Base-by-base conservation (phyloP, 2,329 filamentous ascomycete genomes). In the Phialophora macrospora region DNA sequence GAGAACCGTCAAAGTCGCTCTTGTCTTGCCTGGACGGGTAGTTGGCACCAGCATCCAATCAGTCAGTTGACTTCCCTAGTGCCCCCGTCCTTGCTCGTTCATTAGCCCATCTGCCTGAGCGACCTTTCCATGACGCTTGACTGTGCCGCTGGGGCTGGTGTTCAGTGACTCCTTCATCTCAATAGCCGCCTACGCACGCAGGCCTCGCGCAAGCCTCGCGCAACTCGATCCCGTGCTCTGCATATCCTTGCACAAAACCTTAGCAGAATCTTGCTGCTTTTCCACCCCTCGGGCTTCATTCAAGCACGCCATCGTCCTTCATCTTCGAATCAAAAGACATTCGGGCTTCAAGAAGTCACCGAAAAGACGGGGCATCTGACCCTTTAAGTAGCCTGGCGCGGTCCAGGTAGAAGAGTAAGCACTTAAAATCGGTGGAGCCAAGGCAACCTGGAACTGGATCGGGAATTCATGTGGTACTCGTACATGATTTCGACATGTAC, bases 331-430 rank as follows among this genome's bases (percentile, higher is more conserved):
- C 58, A 60, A 44, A 52, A 22, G 20, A 26, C 30, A 26, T 17
- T 54, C 58, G 58, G 58, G 58, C 58, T 60, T 60, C 48, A 60
- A 17, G 11, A 60, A 46, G 58, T 60, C 58, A 28, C 58, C 58
- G 58, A 60, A 52, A 26, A 11, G 48, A 60, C 17, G 58, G 58
- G 30, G 46, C 28, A 20, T 26, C 46, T 60, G 49, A 48, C 46
- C 7, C 58, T 52, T 60, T 54, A 60, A 60, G 58, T 60, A 60
- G 24, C 57, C 51, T 60, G 26, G 30, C 17, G 11, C n/a, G 48
- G 20, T 12, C 58, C 12, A 41, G 58, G 30, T 60, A 9, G 28
- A 20, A 55, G 17, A 38, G 48, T 60, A 41, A 60, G 58, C 58
- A 54, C 52, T 55, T 55, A 30, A 55, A 30, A 30, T n/a, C 14